Evolutionary conservation across 2,329 filamentous ascomycete species (phyloP).

Genomic region (Magnaporthiopsis poae): DNA sequence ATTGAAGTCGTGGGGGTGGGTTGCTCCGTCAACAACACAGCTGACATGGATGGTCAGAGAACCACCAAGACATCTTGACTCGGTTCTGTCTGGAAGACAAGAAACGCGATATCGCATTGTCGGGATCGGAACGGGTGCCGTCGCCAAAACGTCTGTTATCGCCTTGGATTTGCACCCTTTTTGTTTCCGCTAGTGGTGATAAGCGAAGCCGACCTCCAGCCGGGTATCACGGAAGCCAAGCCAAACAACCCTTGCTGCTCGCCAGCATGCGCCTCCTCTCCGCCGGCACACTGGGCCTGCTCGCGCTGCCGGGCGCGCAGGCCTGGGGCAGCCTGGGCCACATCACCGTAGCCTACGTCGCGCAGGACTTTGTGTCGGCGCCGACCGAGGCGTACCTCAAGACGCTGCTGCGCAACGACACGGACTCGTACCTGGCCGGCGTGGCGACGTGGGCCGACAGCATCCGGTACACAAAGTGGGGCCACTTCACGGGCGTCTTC

Average conservation of each 20-base stretch:
- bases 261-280: background rate
- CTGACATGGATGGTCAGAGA: background rate
- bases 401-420: conserved; percentile 42
- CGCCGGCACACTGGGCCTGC: conserved; percentile 17
- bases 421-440: conserved; percentile 48
- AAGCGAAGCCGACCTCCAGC: background rate
- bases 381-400: conserved; percentile 49
- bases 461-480: conserved; percentile 54
- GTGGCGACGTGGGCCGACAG: conserved; percentile 61
- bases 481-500: conserved; percentile 50
- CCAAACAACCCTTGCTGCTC: background rate
- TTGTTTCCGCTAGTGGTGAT: background rate
- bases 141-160: background rate
- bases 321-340: conserved; percentile 48
- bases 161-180: background rate
- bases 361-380: conserved; percentile 48
- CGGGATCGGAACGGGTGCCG: no score
- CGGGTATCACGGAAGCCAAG: background rate
- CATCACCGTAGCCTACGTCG: conserved; percentile 55
- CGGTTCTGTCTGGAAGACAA: background rate
- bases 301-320: conserved; percentile 24
- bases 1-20: background rate
- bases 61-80: background rate
- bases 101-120: background rate
- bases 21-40: background rate